Evolutionary conservation across 257 asterid species (phyloP).

Genomic region (Solanum pinnatisectum): DNA sequence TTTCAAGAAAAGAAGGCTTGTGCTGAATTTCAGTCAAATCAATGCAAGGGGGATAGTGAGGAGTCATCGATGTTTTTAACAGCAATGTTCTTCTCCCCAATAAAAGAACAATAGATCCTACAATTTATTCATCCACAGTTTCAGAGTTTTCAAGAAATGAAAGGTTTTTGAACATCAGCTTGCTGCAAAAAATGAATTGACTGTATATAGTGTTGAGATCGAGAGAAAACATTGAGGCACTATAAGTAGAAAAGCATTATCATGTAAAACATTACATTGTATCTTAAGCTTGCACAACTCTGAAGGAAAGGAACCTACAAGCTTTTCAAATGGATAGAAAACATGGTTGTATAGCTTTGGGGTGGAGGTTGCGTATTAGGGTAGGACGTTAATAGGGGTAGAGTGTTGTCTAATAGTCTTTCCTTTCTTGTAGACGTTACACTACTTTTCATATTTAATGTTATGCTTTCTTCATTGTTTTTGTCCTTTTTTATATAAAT

Average conservation of each 20-base stretch:
- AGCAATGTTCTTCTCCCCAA: not conserved
- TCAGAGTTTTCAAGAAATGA: not conserved
- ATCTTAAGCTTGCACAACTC: not conserved
- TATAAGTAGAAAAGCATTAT: not conserved
- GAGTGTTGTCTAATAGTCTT: too few species aligned
- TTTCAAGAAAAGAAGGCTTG: not conserved
- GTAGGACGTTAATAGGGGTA: too few species aligned
- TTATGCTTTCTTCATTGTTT: too few species aligned
- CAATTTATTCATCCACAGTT: not conserved
- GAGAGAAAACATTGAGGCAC: not conserved
- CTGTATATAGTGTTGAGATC: not conserved
- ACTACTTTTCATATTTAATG: too few species aligned
- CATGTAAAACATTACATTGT: not conserved
- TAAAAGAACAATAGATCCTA: not conserved
- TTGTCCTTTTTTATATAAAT: too few species aligned
- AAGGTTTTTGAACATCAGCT: not conserved
- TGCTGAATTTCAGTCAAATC: not conserved
- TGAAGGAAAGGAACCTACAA: not conserved
- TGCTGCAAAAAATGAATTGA: not conserved
- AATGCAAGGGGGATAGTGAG: not conserved
- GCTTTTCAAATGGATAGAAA: not conserved
- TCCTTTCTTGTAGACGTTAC: not conserved
- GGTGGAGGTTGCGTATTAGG: too few species aligned
- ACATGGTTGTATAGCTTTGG: not conserved
- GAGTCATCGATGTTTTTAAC: not conserved